Percentiles rank a stretch among this genome's conserved stretches.
Conservation (phyloP, 345 rosid species). For the Microthlaspi erraticum region DNA sequence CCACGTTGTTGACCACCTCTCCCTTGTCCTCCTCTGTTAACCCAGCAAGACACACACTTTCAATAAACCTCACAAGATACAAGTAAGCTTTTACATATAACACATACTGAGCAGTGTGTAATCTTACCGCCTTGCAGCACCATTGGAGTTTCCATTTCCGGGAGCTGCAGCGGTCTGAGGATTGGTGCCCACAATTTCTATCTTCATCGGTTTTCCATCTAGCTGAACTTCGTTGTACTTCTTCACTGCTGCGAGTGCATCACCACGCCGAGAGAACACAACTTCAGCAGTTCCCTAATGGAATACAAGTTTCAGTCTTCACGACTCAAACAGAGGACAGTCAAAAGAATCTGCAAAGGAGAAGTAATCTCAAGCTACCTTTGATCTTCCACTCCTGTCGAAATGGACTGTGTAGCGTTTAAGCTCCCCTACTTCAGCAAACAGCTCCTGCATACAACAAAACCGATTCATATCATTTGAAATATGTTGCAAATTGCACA, state of each 20-base stretch:
- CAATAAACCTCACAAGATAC: slow-evolving; percentile 19
- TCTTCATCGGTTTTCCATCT: slow-evolving; percentile 95
- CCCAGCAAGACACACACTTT: slow-evolving; percentile 19
- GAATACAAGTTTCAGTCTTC: slow-evolving; percentile 36
- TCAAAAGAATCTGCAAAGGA: slow-evolving; percentile 7
- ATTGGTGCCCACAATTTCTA: slow-evolving; percentile 85
- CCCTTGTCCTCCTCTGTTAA: slow-evolving; percentile 40
- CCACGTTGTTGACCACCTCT: slow-evolving; percentile 62
- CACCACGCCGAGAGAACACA: slow-evolving; percentile 70
- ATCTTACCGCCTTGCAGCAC: slow-evolving; percentile 61
- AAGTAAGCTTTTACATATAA: not conserved
- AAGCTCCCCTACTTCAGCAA: slow-evolving; percentile 92
- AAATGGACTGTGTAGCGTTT: slow-evolving; percentile 82
- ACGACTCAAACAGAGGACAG: not conserved
- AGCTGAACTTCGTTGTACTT: slow-evolving; percentile 94
- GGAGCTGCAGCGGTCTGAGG: slow-evolving; percentile 56
- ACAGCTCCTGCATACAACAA: slow-evolving; percentile 62
- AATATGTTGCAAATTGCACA: not conserved
- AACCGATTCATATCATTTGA: not conserved
- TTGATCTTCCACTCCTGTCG: slow-evolving; percentile 95
- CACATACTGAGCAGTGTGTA: not conserved
- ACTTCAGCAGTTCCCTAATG: slow-evolving; percentile 96
- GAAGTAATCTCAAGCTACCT: slow-evolving; percentile 64
- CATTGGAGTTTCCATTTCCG: slow-evolving; percentile 54
- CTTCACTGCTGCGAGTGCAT: slow-evolving; percentile 88